Evolutionary conservation across 169 alveolate genomes (phyloP).

Genomic region (Nephromyces sp.): DNA sequence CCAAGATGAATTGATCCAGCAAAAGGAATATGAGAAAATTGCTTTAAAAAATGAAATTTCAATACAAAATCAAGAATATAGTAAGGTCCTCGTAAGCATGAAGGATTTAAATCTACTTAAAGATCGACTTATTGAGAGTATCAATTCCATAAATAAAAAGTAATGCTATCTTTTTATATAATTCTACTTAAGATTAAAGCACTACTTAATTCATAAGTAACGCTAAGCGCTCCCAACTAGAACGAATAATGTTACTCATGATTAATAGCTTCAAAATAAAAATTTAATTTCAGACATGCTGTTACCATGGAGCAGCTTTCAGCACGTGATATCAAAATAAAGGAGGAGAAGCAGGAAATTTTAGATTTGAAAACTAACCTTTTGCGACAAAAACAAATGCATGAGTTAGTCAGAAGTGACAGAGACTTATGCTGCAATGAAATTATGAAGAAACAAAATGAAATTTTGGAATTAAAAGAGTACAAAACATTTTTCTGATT

Average conservation of each 20-base stretch:
- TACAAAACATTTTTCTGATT: background rate
- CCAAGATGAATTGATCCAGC: background rate
- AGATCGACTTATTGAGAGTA: too few species aligned
- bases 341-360: background rate
- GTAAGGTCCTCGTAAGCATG: background rate
- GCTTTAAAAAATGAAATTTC: background rate
- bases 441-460: background rate
- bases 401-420: background rate
- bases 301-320: background rate
- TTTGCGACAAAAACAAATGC: background rate
- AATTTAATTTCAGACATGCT: background rate
- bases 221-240: too few species aligned
- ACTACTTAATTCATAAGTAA: too few species aligned
- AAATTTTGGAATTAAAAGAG: background rate
- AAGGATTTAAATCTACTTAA: background rate
- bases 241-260: too few species aligned
- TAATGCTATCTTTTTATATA: too few species aligned
- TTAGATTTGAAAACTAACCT: background rate
- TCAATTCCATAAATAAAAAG: too few species aligned
- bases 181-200: too few species aligned
- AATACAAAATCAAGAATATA: background rate
- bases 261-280: background rate
- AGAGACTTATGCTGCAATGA: background rate
- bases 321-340: background rate
- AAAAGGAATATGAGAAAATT: background rate